These are phyloP conservation scores for Macrocystidia cucumis DNA, from an alignment of 1,284 basidiomycete species.

Conservation along the genomic window DNA sequence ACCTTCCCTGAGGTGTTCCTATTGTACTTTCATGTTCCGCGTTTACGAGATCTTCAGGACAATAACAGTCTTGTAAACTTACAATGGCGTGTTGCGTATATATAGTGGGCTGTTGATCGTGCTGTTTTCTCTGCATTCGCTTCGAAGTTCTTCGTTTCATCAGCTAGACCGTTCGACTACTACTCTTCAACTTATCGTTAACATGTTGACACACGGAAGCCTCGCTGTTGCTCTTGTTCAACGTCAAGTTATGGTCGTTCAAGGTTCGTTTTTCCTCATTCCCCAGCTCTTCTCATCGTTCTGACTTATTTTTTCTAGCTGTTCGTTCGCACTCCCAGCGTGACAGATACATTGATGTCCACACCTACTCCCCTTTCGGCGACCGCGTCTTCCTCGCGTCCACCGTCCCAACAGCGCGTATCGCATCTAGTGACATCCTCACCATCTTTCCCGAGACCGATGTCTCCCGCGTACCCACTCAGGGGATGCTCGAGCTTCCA, in stretches of 20 bases:
- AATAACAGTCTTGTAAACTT: too few species aligned
- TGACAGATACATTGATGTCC: conserved; percentile 55
- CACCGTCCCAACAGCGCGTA: conserved; percentile 48
- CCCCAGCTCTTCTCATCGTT: conserved; percentile 8
- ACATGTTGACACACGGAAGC: conserved; percentile 46
- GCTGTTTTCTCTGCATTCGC: too few species aligned
- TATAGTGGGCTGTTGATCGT: too few species aligned
- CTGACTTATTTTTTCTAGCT: conserved; percentile 26
- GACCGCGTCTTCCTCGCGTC: conserved; percentile 54
- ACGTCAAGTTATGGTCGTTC: conserved; percentile 55
- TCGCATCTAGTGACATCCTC: conserved; percentile 46
- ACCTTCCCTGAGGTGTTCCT: too few species aligned
- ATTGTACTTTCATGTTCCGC: too few species aligned
- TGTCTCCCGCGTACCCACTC: conserved; percentile 23
- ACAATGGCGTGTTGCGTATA: too few species aligned
- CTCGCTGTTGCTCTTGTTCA: conserved; percentile 61
- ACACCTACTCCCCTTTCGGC: conserved; percentile 53
- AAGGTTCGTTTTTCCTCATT: conserved; percentile 32
- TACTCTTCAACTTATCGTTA: conserved; percentile 3
- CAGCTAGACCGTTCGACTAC: too few species aligned
- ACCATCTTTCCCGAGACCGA: conserved; percentile 41
- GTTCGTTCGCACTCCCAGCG: conserved; percentile 39
- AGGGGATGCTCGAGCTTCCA: conserved; percentile 56
- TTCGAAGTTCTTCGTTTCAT: too few species aligned
- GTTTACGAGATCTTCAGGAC: too few species aligned